These are phyloP conservation scores for Akanthomyces dipterigenus DNA, from an alignment of 2,329 filamentous ascomycete genomes.

Conservation along the genomic window DNA sequence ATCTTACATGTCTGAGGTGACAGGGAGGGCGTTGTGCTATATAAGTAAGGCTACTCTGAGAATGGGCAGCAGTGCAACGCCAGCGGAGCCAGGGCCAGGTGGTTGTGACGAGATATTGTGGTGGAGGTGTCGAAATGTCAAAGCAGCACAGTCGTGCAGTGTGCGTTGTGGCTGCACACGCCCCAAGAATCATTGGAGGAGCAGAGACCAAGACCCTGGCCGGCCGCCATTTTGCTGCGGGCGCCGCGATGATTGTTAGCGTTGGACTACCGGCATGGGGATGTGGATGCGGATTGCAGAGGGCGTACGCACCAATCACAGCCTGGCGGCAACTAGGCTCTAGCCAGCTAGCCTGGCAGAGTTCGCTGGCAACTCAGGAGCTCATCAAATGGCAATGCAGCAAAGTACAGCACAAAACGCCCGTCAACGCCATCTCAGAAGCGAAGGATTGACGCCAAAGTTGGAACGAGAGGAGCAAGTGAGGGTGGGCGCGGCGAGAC, in stretches of 20 bases:
- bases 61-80: neutral
- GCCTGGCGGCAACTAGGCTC: neutral
- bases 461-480: neutral
- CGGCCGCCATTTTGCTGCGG: neutral
- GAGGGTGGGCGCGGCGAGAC: neutral
- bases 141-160: neutral
- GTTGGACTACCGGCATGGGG: neutral
- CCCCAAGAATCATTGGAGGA: neutral
- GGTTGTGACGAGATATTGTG: neutral
- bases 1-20: neutral
- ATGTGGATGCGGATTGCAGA: neutral
- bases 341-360: neutral
- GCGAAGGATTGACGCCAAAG: neutral
- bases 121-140: neutral
- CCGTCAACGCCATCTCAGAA: neutral
- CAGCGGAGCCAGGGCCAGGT: neutral
- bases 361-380: neutral
- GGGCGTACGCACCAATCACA: neutral
- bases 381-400: neutral
- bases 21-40: conserved; percentile 3
- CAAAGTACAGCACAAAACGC: neutral
- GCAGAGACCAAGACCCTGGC: no score
- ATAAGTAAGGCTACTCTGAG: neutral
- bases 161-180: neutral
- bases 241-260: neutral